Percentiles rank a stretch among this genome's conserved stretches.
Conservation (phyloP, 1,284 basidiomycete genomes). For the Irpex rosettiformis region DNA sequence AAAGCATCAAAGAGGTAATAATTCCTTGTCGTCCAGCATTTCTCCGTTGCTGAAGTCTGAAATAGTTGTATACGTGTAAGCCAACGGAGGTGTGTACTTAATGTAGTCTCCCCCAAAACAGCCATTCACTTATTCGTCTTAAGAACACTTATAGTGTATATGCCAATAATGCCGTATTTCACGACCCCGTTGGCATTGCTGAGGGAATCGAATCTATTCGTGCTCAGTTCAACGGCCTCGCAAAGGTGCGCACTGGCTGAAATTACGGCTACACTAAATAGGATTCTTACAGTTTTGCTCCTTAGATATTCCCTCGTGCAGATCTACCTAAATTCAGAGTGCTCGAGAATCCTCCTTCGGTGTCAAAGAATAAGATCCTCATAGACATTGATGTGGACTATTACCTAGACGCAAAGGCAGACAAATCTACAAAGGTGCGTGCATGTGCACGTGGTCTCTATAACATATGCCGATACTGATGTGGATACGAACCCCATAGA, state of each 20-base stretch:
- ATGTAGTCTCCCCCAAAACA: not conserved
- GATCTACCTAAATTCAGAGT: slow-evolving; percentile 43
- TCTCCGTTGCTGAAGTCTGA: not conserved
- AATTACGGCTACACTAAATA: not conserved
- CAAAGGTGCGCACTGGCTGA: slow-evolving; percentile 38
- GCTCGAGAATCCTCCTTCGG: slow-evolving; percentile 37
- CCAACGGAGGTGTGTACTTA: slow-evolving; percentile 32
- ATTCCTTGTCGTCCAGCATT: not conserved
- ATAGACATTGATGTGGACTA: slow-evolving; percentile 50
- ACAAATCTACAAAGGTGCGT: slow-evolving; percentile 40
- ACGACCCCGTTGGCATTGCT: slow-evolving; percentile 48
- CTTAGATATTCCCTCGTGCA: slow-evolving; percentile 41
- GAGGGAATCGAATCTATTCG: slow-evolving; percentile 39
- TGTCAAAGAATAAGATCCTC: slow-evolving; percentile 37
- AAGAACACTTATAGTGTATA: slow-evolving; percentile 46
- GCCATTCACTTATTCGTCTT: not conserved
- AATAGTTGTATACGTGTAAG: slow-evolving; percentile 42
- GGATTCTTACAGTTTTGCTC: not conserved
- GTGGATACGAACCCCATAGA: slow-evolving; percentile 28
- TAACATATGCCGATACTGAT: not conserved
- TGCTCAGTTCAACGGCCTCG: slow-evolving; percentile 44
- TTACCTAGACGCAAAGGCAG: slow-evolving; percentile 35
- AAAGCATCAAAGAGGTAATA: slow-evolving; percentile 38
- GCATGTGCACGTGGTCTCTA: not conserved
- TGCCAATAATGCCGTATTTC: slow-evolving; percentile 40